Conservation (phyloP, 208 protist genomes). For the Acanthamoeba lenticulata region DNA sequence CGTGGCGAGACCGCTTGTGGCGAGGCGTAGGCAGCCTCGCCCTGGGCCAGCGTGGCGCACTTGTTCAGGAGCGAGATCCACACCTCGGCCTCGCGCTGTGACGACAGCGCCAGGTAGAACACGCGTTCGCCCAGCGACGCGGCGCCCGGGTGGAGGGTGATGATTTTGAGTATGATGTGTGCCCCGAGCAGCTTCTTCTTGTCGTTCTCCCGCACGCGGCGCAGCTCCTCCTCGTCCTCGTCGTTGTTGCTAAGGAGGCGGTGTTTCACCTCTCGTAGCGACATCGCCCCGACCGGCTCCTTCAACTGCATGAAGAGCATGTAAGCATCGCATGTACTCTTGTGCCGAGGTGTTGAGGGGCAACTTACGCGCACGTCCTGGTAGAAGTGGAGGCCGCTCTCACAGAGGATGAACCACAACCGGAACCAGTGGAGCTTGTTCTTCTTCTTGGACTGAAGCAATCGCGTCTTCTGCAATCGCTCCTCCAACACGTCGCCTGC, state of each 20-base stretch:
- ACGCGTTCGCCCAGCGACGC: background rate
- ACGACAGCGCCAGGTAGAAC: background rate
- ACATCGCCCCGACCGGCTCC: background rate
- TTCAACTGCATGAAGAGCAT: slow-evolving; percentile 10
- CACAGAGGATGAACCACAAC: slow-evolving; percentile 48
- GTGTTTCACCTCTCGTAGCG: background rate
- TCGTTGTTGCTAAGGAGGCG: background rate
- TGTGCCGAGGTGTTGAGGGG: background rate
- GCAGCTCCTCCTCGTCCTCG: background rate
- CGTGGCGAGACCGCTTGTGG: too few relatives aligned
- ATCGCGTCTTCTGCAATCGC: background rate
- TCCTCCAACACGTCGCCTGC: background rate
- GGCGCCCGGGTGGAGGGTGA: background rate
- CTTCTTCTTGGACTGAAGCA: background rate
- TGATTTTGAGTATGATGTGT: background rate
- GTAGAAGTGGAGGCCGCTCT: background rate
- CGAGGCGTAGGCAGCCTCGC: too few relatives aligned
- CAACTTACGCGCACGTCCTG: background rate
- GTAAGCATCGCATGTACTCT: too few relatives aligned
- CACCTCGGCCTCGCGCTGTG: background rate
- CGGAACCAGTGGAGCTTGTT: background rate
- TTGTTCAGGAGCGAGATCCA: background rate
- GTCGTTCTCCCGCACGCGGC: background rate
- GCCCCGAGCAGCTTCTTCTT: background rate
- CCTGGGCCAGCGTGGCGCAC: background rate